Base-by-base conservation (phyloP, 495 filamentous ascomycete species). In the Trichoderma virens region DNA sequence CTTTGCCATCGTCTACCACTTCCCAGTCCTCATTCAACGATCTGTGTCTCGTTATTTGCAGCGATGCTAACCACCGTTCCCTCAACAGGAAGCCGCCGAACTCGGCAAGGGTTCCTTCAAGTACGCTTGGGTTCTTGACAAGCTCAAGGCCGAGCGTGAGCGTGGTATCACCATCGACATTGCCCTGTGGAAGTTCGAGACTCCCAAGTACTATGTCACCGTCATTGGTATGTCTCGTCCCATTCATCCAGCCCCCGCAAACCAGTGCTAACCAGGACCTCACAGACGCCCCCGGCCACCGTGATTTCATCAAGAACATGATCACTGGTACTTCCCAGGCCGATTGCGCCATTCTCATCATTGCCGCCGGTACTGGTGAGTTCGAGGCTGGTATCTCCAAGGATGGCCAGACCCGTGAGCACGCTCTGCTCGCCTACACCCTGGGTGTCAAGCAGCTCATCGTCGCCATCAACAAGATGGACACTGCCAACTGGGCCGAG, bases 261-360 rank as follows among this genome's bases (percentile, higher is more conserved):
- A 47, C 1, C 35, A 38, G 64, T 60, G 35, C 64, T 66, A 66
- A 67, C 39, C 3, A 65, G 54, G 62, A 71, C 59, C 28, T 59
- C 68, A 39, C 72, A 92, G 92, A 98, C 79, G 94, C 94, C 82
- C 94, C 94, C 74, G 94, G 94, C 82, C 94, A 98, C 83, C 94
- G 94, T 91, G 94, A 98, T 78, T 98, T 98, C 85, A 98, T 98
- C 90, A 98, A 98, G 94, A 97, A 97, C 90, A 98, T 98, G 94
- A 98, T 98, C 85, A 98, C 94, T 84, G 94, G 94, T 90, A 98
- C 94, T 74, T 98, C 94, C 77, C 94, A 97, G 86, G 95, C 95
- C 75, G 94, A 98, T 77, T 98, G 93, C 83, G 94, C 95, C 74
- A 90, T 98, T 81, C 93, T 98, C 86, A 98, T 98, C 84, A 98